Conservation (phyloP, 345 rosid species). For the Populus simonii region DNA sequence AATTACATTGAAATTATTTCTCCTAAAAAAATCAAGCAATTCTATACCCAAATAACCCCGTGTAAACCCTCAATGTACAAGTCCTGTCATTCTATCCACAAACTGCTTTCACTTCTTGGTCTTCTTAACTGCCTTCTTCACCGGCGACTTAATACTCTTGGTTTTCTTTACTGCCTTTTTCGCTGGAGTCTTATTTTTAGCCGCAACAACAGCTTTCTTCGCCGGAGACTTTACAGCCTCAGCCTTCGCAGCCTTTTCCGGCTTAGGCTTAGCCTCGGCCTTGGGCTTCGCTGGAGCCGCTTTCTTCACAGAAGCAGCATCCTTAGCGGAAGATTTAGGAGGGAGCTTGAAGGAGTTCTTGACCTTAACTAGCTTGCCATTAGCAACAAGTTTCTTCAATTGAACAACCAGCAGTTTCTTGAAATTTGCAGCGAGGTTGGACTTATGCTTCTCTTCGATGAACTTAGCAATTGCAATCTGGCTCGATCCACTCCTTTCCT, state of each 20-base stretch:
- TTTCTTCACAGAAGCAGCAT: neutral
- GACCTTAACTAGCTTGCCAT: slow-evolving; percentile 22
- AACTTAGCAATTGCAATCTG: slow-evolving; percentile 20
- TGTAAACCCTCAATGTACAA: neutral
- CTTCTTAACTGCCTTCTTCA: slow-evolving; percentile 5
- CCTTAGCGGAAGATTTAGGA: neutral
- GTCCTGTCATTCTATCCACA: neutral
- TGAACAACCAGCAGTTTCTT: slow-evolving; percentile 21
- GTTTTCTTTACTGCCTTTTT: slow-evolving; percentile 11
- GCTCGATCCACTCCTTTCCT: slow-evolving; percentile 25
- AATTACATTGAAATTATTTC: neutral
- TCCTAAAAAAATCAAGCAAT: neutral
- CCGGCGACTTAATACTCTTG: slow-evolving; percentile 14
- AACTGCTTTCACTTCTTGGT: neutral
- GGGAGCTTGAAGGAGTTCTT: slow-evolving; percentile 29
- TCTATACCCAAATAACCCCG: neutral
- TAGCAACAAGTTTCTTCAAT: slow-evolving; percentile 22
- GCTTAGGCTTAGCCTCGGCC: neutral
- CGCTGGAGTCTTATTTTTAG: slow-evolving; percentile 4
- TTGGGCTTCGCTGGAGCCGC: slow-evolving; percentile 3
- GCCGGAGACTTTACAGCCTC: neutral
- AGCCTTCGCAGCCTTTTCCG: slow-evolving; percentile 1
- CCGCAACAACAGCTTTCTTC: neutral
- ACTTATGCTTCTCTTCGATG: slow-evolving; percentile 24
- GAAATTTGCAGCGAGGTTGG: slow-evolving; percentile 17